These are phyloP conservation scores for Bipolaris zeicola DNA, from an alignment of 2,329 filamentous ascomycete species.

Conservation along the genomic window DNA sequence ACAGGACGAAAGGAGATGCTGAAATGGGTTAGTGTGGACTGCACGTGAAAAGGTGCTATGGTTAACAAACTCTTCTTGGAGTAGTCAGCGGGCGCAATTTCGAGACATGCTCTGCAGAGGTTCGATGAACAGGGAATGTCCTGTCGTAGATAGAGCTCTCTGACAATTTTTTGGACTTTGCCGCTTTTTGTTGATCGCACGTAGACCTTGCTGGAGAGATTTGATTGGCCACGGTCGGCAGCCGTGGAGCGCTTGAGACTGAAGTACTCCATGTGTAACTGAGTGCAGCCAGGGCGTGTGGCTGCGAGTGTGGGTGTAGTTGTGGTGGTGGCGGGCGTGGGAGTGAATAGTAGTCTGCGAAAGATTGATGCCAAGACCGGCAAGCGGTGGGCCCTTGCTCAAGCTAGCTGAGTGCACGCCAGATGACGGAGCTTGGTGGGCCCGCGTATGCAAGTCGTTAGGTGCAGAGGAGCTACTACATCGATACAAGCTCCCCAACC, in stretches of 20 bases:
- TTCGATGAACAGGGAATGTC: slow-evolving; percentile 97
- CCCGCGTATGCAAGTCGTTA: slow-evolving; percentile 36
- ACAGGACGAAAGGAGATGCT: slow-evolving; percentile 86
- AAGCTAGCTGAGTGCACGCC: slow-evolving; percentile 27
- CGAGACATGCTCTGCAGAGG: slow-evolving; percentile 77
- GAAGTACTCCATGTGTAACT: slow-evolving; percentile 43
- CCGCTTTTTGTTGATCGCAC: slow-evolving; percentile 92
- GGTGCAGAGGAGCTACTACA: slow-evolving; percentile 14
- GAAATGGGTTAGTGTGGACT: slow-evolving; percentile 23
- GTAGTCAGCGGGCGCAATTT: slow-evolving; percentile 77
- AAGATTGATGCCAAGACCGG: slow-evolving; percentile 39
- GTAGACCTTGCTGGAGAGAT: slow-evolving; percentile 93
- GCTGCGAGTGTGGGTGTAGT: background rate
- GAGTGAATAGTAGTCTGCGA: slow-evolving; percentile 21
- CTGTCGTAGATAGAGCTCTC: slow-evolving; percentile 92
- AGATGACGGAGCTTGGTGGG: slow-evolving; percentile 44
- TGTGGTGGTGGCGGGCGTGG: slow-evolving; percentile 15
- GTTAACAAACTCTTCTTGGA: slow-evolving; percentile 68
- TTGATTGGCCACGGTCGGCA: slow-evolving; percentile 64
- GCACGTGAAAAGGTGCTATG: slow-evolving; percentile 11
- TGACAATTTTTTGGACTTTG: slow-evolving; percentile 98
- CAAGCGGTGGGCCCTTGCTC: slow-evolving; percentile 17
- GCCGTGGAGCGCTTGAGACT: slow-evolving; percentile 65
- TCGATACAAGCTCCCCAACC: background rate
- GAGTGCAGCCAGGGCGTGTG: slow-evolving; percentile 7